These are phyloP conservation scores for Fusarium fracticaudum DNA, from an alignment of 2,329 filamentous ascomycete species.

Conservation along the genomic window DNA sequence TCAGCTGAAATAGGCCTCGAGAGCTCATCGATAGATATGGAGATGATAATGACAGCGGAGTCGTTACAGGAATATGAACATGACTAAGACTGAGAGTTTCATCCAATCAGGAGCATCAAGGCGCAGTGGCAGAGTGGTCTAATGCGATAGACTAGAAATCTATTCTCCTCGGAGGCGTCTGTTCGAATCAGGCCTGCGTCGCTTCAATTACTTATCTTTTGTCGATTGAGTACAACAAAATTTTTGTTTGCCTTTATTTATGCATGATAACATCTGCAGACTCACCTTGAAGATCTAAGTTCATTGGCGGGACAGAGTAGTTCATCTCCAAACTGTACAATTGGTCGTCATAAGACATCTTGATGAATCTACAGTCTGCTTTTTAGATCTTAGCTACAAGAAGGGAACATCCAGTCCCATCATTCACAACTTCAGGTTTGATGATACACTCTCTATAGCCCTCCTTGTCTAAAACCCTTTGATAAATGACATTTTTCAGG, in stretches of 20 bases:
- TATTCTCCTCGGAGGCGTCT: constrained; percentile 10
- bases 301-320: background rate
- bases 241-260: background rate
- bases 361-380: background rate
- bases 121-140: constrained; percentile 14
- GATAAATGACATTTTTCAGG: no score
- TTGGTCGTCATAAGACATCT: rapidly evolving
- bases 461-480: no score
- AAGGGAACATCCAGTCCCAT: no score
- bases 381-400: background rate
- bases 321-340: rapidly evolving
- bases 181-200: constrained; percentile 1
- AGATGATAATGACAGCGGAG: background rate
- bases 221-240: rapidly evolving
- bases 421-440: no score
- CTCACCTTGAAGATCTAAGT: background rate
- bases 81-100: rapidly evolving
- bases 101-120: background rate
- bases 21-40: rapidly evolving
- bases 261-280: rapidly evolving
- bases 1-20: background rate
- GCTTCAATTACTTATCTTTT: background rate
- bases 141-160: constrained; percentile 14
- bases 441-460: no score
- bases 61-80: rapidly evolving